These are phyloP conservation scores for Ganoderma leucocontextum DNA, from an alignment of 1,284 basidiomycete genomes.

Conservation along the genomic window DNA sequence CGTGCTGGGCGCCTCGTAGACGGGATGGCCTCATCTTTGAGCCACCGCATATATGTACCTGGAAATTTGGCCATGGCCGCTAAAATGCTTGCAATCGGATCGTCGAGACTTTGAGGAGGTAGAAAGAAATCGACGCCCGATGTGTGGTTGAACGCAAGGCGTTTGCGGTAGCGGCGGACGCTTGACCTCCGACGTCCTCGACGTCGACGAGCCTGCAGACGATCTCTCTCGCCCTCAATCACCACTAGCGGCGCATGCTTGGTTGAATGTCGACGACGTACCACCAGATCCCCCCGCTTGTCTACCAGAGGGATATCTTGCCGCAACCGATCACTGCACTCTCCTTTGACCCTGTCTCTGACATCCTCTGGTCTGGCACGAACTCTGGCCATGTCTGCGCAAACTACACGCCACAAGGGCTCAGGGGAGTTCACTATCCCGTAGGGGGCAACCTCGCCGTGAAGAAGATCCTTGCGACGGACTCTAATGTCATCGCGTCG, in stretches of 20 bases:
- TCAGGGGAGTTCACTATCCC: conserved; percentile 82
- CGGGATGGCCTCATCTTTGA: too few species aligned
- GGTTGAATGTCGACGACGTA: conserved; percentile 50
- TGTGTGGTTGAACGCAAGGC: too few species aligned
- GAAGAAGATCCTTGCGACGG: conserved; percentile 76
- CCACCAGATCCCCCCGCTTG: conserved; percentile 47
- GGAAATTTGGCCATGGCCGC: too few species aligned
- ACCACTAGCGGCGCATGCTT: conserved; percentile 11
- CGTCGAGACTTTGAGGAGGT: too few species aligned
- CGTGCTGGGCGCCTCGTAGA: too few species aligned
- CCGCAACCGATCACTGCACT: conserved; percentile 74
- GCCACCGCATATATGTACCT: too few species aligned
- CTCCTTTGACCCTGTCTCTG: conserved; percentile 90
- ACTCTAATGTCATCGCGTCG: conserved; percentile 76
- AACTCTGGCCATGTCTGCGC: conserved; percentile 79
- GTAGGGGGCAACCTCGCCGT: conserved; percentile 72
- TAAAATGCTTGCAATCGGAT: too few species aligned
- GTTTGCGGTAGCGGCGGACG: neutral
- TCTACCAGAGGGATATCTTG: conserved; percentile 48
- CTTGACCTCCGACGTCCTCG: conserved; percentile 3
- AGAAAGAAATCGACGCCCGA: too few species aligned
- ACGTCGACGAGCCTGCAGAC: conserved; percentile 1
- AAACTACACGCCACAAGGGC: conserved; percentile 72
- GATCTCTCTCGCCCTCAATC: neutral
- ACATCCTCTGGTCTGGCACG: conserved; percentile 89